Evolutionary conservation across 2,329 filamentous ascomycete species (phyloP).

Genomic region (Fusarium denticulatum): DNA sequence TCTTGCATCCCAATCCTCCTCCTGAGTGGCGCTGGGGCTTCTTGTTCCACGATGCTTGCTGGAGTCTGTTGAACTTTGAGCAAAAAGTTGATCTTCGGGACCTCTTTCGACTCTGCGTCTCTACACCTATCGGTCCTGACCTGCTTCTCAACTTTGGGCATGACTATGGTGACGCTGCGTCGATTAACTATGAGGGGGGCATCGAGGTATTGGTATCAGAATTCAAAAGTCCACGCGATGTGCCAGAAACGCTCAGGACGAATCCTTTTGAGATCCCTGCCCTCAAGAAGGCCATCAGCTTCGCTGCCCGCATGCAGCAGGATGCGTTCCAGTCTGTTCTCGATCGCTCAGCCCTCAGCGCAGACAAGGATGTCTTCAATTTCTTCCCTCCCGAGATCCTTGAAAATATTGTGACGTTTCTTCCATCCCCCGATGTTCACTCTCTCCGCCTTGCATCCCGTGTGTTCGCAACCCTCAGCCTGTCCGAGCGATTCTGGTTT

Average conservation of each 20-base stretch:
- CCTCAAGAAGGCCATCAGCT: neutral
- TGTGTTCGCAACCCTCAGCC: slow-evolving; percentile 7
- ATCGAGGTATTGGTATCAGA: neutral
- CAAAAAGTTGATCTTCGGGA: neutral
- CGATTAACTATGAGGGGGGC: neutral
- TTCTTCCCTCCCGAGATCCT: slow-evolving; percentile 20
- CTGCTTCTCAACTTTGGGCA: slow-evolving; percentile 24
- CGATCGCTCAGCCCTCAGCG: neutral
- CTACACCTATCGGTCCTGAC: neutral
- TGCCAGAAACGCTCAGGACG: neutral
- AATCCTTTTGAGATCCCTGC: slow-evolving; percentile 11
- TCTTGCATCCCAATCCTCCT: neutral
- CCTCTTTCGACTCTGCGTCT: slow-evolving; percentile 17
- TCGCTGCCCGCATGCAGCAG: neutral
- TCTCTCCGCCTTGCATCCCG: slow-evolving; percentile 26
- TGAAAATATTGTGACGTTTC: slow-evolving; percentile 1
- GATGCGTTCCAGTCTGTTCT: slow-evolving; percentile 7
- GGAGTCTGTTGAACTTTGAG: neutral
- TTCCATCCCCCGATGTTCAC: slow-evolving; percentile 5
- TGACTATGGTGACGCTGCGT: neutral
- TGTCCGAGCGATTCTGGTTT: slow-evolving; percentile 24
- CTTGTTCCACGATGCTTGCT: slow-evolving; percentile 24
- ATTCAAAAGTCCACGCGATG: accelerated
- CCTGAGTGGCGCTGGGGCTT: slow-evolving; percentile 5
- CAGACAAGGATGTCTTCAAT: slow-evolving; percentile 9